phyloP scores from a whole-genome alignment of 2,329 filamentous ascomycete species.

The Penicillium crustosum region DNA sequence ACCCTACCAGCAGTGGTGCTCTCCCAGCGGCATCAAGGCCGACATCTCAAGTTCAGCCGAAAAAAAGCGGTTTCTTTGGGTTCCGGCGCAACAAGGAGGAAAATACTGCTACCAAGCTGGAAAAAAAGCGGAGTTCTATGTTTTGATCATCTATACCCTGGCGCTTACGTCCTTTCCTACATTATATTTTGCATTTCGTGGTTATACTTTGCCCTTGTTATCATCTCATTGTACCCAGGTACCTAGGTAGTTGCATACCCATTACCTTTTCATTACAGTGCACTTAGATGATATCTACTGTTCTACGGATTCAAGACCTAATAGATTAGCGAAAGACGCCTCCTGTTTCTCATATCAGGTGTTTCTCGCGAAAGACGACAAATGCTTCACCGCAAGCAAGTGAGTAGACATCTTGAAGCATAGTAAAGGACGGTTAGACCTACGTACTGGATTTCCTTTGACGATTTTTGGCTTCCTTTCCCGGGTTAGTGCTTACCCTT shows the following conservation, averaged over 20 bases:
- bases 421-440: no score
- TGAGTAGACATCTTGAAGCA: no score
- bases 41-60: constrained; percentile 33
- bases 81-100: constrained; percentile 41
- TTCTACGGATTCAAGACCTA: not conserved
- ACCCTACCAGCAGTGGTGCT: constrained; percentile 17
- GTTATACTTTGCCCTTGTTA: not conserved
- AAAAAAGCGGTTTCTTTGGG: constrained; percentile 49
- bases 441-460: no score
- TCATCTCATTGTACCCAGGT: not conserved
- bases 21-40: constrained; percentile 8
- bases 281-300: not conserved
- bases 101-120: constrained; percentile 33
- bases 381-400: no score
- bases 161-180: not conserved
- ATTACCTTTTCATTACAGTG: not conserved
- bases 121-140: constrained; percentile 50
- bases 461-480: no score
- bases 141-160: constrained; percentile 36
- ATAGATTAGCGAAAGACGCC: not conserved
- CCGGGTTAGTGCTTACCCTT: no score
- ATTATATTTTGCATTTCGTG: not conserved
- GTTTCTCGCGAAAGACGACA: no score
- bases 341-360: no score
- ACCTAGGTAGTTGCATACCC: not conserved